Evolutionary conservation across 2,329 filamentous ascomycete genomes (phyloP).

Genomic region (Cyphellophora attinorum): DNA sequence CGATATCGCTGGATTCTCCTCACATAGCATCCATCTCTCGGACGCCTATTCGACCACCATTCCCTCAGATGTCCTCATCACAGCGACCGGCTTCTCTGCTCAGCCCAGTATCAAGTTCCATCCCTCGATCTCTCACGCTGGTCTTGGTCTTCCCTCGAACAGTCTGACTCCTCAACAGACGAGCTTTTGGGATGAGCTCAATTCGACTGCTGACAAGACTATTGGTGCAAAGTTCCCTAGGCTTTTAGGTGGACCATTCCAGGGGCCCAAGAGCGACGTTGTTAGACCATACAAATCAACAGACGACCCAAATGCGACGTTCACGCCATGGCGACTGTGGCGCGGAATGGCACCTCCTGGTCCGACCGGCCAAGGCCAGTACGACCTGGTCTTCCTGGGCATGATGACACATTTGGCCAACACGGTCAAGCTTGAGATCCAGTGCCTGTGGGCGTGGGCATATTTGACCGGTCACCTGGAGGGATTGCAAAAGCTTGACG

Average conservation of each 20-base stretch:
- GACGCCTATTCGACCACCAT: conserved; percentile 34
- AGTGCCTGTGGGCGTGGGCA: conserved; percentile 55
- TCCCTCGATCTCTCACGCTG: conserved; percentile 29
- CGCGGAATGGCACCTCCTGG: conserved; percentile 36
- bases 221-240: conserved; percentile 32
- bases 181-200: conserved; percentile 21
- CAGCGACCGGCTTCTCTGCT: conserved; percentile 48
- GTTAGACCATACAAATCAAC: conserved; percentile 9
- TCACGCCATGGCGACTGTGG: conserved; percentile 32
- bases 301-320: conserved; percentile 7
- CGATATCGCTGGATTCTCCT: conserved; percentile 42
- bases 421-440: conserved; percentile 24
- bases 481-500: neutral
- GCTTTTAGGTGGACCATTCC: conserved; percentile 28
- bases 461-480: conserved; percentile 48
- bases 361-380: conserved; percentile 26
- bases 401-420: conserved; percentile 38
- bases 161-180: conserved; percentile 23
- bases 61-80: conserved; percentile 42
- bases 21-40: conserved; percentile 38
- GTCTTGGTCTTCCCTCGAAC: conserved; percentile 37
- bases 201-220: conserved; percentile 33
- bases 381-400: conserved; percentile 41
- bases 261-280: conserved; percentile 24
- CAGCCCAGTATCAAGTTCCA: conserved; percentile 40